Evolutionary conservation across 2,329 filamentous ascomycete genomes (phyloP).

Genomic region (Botrytis aclada): DNA sequence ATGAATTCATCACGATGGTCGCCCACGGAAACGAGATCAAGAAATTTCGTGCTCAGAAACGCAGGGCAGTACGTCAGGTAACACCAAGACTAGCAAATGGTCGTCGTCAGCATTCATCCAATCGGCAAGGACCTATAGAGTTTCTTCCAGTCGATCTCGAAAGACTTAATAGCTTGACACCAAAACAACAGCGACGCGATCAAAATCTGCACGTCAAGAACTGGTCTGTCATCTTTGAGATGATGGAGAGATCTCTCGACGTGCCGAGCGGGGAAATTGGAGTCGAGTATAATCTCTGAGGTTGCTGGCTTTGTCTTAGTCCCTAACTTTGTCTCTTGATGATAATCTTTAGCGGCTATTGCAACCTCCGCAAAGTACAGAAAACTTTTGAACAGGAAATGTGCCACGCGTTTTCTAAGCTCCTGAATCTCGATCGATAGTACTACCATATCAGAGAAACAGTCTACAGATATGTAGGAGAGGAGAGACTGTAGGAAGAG

Average conservation of each 20-base stretch:
- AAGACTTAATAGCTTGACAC: background rate
- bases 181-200: background rate
- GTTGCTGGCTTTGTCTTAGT: background rate
- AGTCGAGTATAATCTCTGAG: background rate
- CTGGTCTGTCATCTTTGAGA: background rate
- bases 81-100: background rate
- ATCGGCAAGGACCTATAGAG: background rate
- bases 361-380: accelerated
- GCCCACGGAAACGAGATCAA: background rate
- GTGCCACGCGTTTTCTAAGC: accelerated
- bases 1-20: background rate
- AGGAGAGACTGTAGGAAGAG: background rate
- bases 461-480: background rate
- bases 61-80: background rate
- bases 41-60: background rate
- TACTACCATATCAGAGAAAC: too few relatives aligned
- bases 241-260: background rate
- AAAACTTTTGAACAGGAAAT: accelerated
- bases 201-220: background rate
- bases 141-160: background rate
- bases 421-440: background rate
- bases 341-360: background rate
- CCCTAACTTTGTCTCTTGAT: too few relatives aligned
- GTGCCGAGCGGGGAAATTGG: background rate
- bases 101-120: background rate